phyloP scores from a whole-genome alignment of 2,329 filamentous ascomycete species.

The Saccharata proteae region DNA sequence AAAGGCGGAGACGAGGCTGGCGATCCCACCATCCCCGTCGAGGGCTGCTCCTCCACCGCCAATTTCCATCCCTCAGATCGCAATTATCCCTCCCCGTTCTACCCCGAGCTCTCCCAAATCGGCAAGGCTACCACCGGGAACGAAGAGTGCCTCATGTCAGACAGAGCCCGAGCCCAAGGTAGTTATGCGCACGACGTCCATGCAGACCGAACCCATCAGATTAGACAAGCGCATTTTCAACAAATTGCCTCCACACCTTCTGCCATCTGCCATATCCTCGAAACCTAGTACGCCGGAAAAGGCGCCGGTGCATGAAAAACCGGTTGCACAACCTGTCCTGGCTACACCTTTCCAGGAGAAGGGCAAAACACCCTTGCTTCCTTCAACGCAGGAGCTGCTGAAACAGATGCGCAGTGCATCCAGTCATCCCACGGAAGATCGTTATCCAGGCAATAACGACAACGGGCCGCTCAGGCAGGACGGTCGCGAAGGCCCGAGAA shows the following conservation, averaged over 20 bases:
- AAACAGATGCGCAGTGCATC: slow-evolving; percentile 7
- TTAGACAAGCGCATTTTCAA: slow-evolving; percentile 67
- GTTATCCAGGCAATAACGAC: slow-evolving; percentile 70
- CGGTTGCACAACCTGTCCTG: slow-evolving; percentile 2
- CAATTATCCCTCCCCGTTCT: slow-evolving; percentile 78
- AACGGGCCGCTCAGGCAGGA: slow-evolving; percentile 56
- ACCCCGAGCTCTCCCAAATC: slow-evolving; percentile 45
- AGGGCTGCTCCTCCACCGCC: slow-evolving; percentile 24
- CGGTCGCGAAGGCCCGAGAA: slow-evolving; percentile 48
- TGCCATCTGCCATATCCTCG: slow-evolving; percentile 62
- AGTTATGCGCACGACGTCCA: slow-evolving; percentile 41
- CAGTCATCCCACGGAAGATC: slow-evolving; percentile 40
- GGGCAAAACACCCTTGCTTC: slow-evolving; percentile 8
- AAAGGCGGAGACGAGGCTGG: slow-evolving; percentile 13
- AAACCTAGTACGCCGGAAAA: slow-evolving; percentile 30
- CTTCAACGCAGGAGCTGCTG: slow-evolving; percentile 5
- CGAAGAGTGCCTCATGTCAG: slow-evolving; percentile 74
- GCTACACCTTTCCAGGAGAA: slow-evolving; percentile 9
- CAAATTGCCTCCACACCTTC: slow-evolving; percentile 63
- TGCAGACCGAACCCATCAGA: slow-evolving; percentile 87
- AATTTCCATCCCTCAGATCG: slow-evolving; percentile 66
- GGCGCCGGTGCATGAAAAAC: slow-evolving; percentile 2
- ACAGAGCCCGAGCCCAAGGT: slow-evolving; percentile 44
- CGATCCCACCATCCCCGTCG: slow-evolving; percentile 18
- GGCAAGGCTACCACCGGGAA: slow-evolving; percentile 65